Percentiles rank a stretch among this genome's conserved stretches.
These are phyloP conservation scores for Stereocaulon alpinum DNA, from an alignment of 495 filamentous ascomycete species.

Conservation along the genomic window DNA sequence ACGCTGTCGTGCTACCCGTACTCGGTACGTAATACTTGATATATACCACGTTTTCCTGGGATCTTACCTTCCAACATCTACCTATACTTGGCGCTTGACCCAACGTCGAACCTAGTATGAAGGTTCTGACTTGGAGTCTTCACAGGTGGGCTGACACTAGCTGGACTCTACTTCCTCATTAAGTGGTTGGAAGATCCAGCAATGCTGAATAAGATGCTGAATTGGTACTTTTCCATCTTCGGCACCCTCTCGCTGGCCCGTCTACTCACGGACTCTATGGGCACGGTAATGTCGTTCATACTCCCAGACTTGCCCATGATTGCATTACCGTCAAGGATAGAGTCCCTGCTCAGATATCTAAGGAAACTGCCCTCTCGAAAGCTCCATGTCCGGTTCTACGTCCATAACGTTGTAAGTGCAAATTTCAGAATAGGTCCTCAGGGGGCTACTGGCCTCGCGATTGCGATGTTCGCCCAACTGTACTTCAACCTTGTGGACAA, in stretches of 20 bases:
- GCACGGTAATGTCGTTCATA: conserved; percentile 53
- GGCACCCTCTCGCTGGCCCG: conserved; percentile 63
- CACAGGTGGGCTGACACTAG: conserved; percentile 50
- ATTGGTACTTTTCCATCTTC: conserved; percentile 73
- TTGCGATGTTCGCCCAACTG: conserved; percentile 47
- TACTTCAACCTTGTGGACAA: conserved; percentile 64
- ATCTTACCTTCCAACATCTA: too few relatives aligned
- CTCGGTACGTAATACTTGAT: conserved; percentile 29
- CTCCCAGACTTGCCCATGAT: conserved; percentile 52
- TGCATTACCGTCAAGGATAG: conserved; percentile 29
- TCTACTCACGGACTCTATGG: conserved; percentile 56
- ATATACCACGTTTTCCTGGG: too few relatives aligned
- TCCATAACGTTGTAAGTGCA: conserved; percentile 35
- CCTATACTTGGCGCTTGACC: too few relatives aligned
- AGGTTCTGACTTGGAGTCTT: too few relatives aligned
- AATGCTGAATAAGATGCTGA: conserved; percentile 73
- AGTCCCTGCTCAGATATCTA: conserved; percentile 36
- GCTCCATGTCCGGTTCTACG: conserved; percentile 36
- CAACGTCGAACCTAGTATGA: too few relatives aligned
- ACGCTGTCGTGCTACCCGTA: conserved; percentile 83
- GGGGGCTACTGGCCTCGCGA: conserved; percentile 48
- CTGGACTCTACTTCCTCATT: conserved; percentile 77
- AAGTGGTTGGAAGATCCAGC: conserved; percentile 77
- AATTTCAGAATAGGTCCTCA: conserved; percentile 40
- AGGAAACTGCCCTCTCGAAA: conserved; percentile 39